Evolutionary conservation across 345 rosid species (phyloP).

Genomic region (Isatis tinctoria): DNA sequence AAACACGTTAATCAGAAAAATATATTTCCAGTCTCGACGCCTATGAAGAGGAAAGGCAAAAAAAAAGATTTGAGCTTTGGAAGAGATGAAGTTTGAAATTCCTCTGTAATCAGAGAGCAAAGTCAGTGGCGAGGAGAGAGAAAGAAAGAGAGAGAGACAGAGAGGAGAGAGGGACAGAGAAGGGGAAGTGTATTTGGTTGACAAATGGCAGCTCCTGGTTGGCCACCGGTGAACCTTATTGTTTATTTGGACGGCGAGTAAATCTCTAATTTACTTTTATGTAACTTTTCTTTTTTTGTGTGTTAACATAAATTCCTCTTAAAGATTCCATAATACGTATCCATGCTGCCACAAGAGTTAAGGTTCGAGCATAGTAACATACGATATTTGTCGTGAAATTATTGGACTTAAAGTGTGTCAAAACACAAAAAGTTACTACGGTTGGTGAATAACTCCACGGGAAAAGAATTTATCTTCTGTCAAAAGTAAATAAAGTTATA

Average conservation of each 20-base stretch:
- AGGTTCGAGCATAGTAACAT: not conserved
- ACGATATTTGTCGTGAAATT: not conserved
- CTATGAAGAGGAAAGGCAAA: not conserved
- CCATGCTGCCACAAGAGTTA: not conserved
- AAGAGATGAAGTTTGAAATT: constrained; percentile 16
- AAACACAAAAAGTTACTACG: not conserved
- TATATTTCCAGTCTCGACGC: not conserved
- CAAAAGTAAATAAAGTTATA: not conserved
- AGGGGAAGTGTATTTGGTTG: constrained; percentile 24
- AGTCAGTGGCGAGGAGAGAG: constrained; percentile 33
- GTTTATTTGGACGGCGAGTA: not conserved
- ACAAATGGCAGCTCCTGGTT: constrained; percentile 20
- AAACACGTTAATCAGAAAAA: not conserved
- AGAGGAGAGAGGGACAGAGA: constrained; percentile 16
- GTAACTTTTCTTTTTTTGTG: not conserved
- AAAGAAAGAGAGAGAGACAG: constrained; percentile 1
- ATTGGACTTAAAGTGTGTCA: not conserved
- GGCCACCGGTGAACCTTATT: not conserved
- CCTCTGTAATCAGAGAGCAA: constrained; percentile 23
- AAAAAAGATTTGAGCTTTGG: constrained; percentile 15
- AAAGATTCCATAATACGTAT: not conserved
- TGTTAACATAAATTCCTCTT: not conserved
- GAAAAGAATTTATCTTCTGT: no score
- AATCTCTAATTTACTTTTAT: not conserved
- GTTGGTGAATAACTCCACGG: not conserved